Base-by-base conservation (phyloP, 164 flowering plant genomes). In the Macadamia tetraphylla region DNA sequence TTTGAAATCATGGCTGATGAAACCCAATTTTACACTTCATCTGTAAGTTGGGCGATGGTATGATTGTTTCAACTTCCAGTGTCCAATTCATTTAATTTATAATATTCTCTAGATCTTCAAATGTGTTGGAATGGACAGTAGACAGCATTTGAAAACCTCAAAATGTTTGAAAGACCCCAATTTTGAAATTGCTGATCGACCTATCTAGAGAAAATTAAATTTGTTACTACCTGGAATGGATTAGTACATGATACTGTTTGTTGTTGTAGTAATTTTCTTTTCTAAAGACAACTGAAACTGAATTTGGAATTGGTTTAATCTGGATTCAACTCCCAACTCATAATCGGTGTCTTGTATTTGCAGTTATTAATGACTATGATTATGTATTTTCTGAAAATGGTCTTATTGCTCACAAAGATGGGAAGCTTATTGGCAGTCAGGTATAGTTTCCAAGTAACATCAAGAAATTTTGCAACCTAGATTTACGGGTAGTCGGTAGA, bases 351-450 rank as follows among this genome's bases (percentile, higher is more conserved):
- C 3, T 71, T 68, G 23, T 67, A 43, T 65, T 8, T 87, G 81
- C 88, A 95, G 98, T 92, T 74, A 76, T 77, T 44, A 51, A 76
- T 73, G 98, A 95, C 76, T 92, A 89, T 74, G 97, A 94, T 77
- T 92, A 82, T 74, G 94, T 86, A 58, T 94, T 94, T 72, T 84
- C 98, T 70, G 99, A 95, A 76, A 95, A 92, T 83, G 99, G 98
- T 52, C 98, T 95, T 62, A 94, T 95, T 72, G 97, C 98, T 66
- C 85, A 90, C 74, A 89, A 90, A 71, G 90, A 80, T 67, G 97
- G 99, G 35, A 83, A 83, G 72, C 88, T 88, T 42, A 79, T 90
- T 73, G 96, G 88, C 17, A 80, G 80, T 43, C 88, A 88, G 98
- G 99, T 95, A 87, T 23, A 18, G 1, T 64, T 42, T 14, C n/a